Evolutionary conservation across 768 basidiomycete genomes (phyloP).

Genomic region (Lentinula raphanica): DNA sequence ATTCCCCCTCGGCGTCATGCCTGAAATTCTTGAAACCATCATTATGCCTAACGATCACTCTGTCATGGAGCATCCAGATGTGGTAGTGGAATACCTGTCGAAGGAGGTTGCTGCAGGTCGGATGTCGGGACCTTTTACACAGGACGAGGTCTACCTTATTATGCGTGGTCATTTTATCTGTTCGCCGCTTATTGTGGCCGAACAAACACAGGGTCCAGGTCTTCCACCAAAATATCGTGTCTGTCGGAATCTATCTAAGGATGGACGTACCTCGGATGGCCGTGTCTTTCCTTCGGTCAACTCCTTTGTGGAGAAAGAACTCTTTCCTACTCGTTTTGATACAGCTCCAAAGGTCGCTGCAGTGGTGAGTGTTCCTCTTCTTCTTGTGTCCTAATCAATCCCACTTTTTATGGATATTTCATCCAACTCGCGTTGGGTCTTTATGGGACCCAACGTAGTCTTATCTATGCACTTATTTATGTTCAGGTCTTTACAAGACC

Average conservation of each 20-base stretch:
- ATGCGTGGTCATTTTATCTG: constrained; percentile 5
- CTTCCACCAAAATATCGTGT: constrained; percentile 5
- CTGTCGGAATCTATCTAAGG: constrained; percentile 11
- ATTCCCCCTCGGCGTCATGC: constrained; percentile 30
- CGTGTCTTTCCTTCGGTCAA: neutral
- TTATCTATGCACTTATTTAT: no score
- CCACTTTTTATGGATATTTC: neutral
- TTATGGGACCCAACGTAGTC: no score
- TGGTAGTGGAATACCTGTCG: neutral
- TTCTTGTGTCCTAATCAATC: neutral
- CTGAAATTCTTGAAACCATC: constrained; percentile 5
- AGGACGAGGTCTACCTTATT: neutral
- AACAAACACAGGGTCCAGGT: constrained; percentile 1
- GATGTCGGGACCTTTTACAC: neutral
- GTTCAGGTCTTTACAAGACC: no score
- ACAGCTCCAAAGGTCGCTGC: neutral
- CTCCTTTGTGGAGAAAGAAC: neutral
- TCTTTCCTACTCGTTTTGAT: neutral
- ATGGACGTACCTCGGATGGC: neutral
- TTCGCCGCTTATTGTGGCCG: constrained; percentile 10
- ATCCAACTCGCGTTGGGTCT: neutral
- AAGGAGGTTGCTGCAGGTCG: neutral
- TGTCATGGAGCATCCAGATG: neutral
- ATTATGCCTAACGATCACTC: constrained; percentile 14
- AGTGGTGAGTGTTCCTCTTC: neutral